phyloP scores from a whole-genome alignment of 176 grass and related monocot genomes.

The Hsuehochloa calcarea region DNA sequence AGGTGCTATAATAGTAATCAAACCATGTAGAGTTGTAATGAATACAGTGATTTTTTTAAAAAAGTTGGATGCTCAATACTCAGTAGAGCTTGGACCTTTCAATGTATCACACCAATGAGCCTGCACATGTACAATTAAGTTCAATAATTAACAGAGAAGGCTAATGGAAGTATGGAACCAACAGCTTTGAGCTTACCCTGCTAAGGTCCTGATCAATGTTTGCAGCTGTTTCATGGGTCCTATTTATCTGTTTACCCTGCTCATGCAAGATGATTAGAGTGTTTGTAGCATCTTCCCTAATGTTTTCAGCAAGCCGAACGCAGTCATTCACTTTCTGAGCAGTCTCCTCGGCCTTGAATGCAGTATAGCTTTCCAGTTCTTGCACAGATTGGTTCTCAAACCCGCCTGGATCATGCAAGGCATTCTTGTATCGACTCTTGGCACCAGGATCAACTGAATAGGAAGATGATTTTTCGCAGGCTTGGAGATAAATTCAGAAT shows the following conservation, averaged over 20 bases:
- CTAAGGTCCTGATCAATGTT: constrained; percentile 43
- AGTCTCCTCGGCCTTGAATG: constrained; percentile 33
- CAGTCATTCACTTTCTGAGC: constrained; percentile 33
- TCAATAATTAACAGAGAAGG: background rate
- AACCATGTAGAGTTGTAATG: background rate
- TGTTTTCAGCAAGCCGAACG: constrained; percentile 41
- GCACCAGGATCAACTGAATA: constrained; percentile 12
- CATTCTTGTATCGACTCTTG: constrained; percentile 28
- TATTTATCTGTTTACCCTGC: constrained; percentile 36
- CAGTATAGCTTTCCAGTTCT: constrained; percentile 37
- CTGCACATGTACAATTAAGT: background rate
- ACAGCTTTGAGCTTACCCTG: constrained; percentile 25
- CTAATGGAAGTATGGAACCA: background rate
- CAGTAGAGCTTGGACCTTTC: background rate
- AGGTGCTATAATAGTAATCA: no score
- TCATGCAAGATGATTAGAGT: constrained; percentile 39
- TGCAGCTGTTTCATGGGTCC: constrained; percentile 27
- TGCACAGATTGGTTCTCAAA: constrained; percentile 33
- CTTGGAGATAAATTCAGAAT: constrained; percentile 11
- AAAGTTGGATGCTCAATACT: background rate
- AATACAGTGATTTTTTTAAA: background rate
- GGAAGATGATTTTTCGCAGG: constrained; percentile 13
- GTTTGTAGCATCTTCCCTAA: constrained; percentile 39
- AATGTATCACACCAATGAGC: background rate
- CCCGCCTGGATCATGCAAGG: constrained; percentile 21